These are phyloP conservation scores for Pythium insidiosum DNA, from an alignment of 352 stramenopile species.

Conservation along the genomic window DNA sequence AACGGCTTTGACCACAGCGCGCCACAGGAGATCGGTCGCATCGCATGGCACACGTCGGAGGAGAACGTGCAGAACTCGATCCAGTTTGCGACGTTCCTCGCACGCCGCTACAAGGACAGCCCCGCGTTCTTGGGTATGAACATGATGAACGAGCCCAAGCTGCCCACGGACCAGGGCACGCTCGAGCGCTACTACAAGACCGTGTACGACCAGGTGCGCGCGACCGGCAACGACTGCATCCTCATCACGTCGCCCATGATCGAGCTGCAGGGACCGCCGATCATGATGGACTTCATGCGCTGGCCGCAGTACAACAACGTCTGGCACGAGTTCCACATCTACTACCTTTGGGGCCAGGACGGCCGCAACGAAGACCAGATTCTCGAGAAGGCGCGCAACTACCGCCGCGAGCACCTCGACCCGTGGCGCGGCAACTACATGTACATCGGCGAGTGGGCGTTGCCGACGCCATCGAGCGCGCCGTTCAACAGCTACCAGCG, in stretches of 20 bases:
- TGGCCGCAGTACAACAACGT: conserved; percentile 5
- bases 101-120: conserved; percentile 8
- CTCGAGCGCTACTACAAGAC: conserved; percentile 10
- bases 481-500: conserved; percentile 3
- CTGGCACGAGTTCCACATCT: conserved; percentile 10
- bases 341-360: conserved; percentile 6
- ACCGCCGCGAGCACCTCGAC: background rate
- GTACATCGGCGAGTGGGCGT: conserved; percentile 15
- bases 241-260: conserved; percentile 6
- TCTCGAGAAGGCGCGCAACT: background rate
- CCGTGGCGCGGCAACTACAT: conserved; percentile 14
- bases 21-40: background rate
- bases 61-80: conserved; percentile 10
- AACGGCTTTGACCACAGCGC: conserved; percentile 35
- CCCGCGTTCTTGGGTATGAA: conserved; percentile 13
- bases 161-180: background rate
- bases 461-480: conserved; percentile 1
- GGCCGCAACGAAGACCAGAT: conserved; percentile 3
- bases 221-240: conserved; percentile 6
- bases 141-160: conserved; percentile 14
- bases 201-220: conserved; percentile 7
- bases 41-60: conserved; percentile 2
- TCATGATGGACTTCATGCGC: conserved; percentile 7
- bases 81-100: conserved; percentile 10
- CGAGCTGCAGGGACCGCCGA: background rate